Evolutionary conservation across 1,139 yeast species (phyloP), one percentile per base, ranked within the genome.

Genomic region (Saccharomyces hybrid): DNA sequence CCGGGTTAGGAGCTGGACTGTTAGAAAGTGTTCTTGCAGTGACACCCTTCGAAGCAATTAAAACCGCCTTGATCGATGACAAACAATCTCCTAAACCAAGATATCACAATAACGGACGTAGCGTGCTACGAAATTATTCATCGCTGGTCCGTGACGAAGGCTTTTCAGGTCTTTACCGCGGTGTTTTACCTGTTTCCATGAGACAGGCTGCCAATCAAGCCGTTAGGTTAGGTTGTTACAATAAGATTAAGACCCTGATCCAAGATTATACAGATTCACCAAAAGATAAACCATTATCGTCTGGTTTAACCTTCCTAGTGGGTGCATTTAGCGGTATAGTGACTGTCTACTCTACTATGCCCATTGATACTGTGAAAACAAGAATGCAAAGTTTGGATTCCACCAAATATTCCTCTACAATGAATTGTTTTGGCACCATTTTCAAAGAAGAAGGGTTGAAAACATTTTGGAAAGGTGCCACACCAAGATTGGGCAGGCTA

Each of bases 391-490:
- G 96, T 30, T 77, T 93, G 61, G 95, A 88, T 42, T 88, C 97
- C 4, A 79, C 80, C 55, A 72, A 78, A 65, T 93, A 93, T 73
- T 70, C 78, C 4, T 82, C 91, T 48, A 91, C 98, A 0, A 30
- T 86, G 50, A 81, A 91, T 72, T 93, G 98, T 72, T 91, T 93
- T 65, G 80, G 74, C 38, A 83, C 80, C 61, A 85, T 93, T 54
- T 87, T 87, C 71, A 85, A 76, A 68, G 86, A 91, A 55, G 99
- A 93, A 73, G 98, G 99, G n/a, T 72, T 90, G 60, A 75, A 82
- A 65, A 87, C 97, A 4, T 89, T 90, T 74, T 93, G 99, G 99
- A 88, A 88, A 73, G 99, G 99, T 57, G 97, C 98, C 47, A 91
- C 98, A 1, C 99, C 99, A 52, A 79, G 99, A 68, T 76, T 93